phyloP scores from a whole-genome alignment of 2,329 filamentous ascomycete species.

The Ciborinia camelliae region DNA sequence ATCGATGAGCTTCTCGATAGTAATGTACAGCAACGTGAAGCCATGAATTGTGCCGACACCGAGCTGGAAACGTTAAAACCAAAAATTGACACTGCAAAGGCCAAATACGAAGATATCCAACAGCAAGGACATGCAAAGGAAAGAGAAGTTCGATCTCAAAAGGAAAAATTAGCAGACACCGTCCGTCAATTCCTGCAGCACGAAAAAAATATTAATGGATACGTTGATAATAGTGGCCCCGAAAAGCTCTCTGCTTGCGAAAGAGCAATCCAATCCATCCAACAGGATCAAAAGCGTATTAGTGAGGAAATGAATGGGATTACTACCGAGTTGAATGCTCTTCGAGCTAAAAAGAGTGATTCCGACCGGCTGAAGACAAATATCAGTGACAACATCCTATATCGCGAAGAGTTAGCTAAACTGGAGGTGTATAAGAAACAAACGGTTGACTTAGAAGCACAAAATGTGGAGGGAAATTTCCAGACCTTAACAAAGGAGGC shows the following conservation, averaged over 20 bases:
- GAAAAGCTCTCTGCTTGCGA: conserved; percentile 67
- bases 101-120: conserved; percentile 72
- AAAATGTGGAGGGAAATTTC: conserved; percentile 81
- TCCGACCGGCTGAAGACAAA: conserved; percentile 80
- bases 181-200: conserved; percentile 73
- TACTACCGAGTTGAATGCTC: conserved; percentile 68
- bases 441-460: conserved; percentile 69
- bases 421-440: conserved; percentile 65
- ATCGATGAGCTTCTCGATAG: conserved; percentile 71
- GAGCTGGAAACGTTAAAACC: conserved; percentile 74
- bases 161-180: conserved; percentile 68
- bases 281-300: conserved; percentile 60
- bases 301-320: conserved; percentile 67
- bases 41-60: conserved; percentile 65
- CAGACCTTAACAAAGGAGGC: conserved; percentile 70
- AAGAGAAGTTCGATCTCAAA: conserved; percentile 65
- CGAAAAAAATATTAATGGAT: conserved; percentile 74
- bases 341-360: conserved; percentile 73
- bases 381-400: conserved; percentile 84
- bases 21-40: conserved; percentile 64
- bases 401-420: conserved; percentile 69
- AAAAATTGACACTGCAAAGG: conserved; percentile 70
- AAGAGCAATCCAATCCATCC: conserved; percentile 64
- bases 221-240: conserved; percentile 72
- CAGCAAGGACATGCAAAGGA: conserved; percentile 70